Conservation (phyloP, 139 green algal genomes). For the Chlamydomonas schloesseri region DNA sequence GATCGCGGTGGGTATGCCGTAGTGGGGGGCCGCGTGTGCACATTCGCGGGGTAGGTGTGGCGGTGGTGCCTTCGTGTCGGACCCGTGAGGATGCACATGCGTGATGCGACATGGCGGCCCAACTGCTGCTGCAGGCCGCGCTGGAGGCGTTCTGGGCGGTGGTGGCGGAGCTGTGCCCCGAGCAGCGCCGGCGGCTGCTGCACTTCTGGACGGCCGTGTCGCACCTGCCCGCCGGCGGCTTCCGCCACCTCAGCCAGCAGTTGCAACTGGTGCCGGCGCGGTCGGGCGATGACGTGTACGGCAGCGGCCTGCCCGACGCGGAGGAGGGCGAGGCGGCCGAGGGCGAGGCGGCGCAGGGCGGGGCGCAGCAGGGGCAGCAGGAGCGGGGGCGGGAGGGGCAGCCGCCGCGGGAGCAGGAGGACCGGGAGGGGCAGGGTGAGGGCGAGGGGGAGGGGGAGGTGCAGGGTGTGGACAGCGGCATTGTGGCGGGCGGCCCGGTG, state of each 20-base stretch:
- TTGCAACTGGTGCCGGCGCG: slow-evolving; percentile 34
- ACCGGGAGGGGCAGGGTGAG: too few species aligned
- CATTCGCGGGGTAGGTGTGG: too few species aligned
- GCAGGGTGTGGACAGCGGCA: too few species aligned
- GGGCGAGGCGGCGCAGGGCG: neutral
- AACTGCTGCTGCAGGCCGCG: slow-evolving; percentile 3
- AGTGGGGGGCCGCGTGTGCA: too few species aligned
- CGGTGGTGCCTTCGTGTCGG: too few species aligned
- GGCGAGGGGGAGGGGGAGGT: too few species aligned
- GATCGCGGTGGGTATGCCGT: too few species aligned
- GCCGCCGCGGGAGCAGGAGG: too few species aligned
- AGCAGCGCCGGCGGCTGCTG: slow-evolving; percentile 31
- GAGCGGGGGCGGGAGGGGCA: too few species aligned
- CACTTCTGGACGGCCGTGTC: slow-evolving; percentile 41
- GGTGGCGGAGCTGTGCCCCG: neutral
- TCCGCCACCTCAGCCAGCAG: slow-evolving; percentile 34
- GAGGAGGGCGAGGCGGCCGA: neutral
- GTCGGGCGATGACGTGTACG: neutral
- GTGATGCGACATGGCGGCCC: too few species aligned
- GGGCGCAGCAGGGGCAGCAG: neutral
- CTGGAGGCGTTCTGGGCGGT: slow-evolving; percentile 29
- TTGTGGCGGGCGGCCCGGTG: too few species aligned
- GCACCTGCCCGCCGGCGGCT: slow-evolving; percentile 39
- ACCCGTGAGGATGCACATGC: too few species aligned
- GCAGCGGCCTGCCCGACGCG: neutral